phyloP scores from a whole-genome alignment of 108 stramenopile genomes.

The Nannochloropsis salina region DNA sequence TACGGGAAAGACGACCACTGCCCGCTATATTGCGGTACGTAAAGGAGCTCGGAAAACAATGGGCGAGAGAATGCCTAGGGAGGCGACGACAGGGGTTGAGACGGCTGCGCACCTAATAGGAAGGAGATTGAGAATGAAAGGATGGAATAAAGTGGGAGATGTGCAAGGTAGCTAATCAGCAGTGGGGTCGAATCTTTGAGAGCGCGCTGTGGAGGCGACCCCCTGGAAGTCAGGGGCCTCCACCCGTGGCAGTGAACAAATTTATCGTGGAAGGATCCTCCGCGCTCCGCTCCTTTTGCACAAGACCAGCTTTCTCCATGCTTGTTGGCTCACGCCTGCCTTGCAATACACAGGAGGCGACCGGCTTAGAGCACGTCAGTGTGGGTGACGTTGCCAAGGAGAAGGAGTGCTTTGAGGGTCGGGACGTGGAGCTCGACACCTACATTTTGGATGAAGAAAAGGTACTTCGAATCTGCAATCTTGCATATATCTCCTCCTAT shows the following conservation, averaged over 20 bases:
- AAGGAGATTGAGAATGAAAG: not conserved
- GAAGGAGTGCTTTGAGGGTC: conserved; percentile 50
- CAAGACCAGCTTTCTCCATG: too few relatives aligned
- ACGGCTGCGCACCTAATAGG: not conserved
- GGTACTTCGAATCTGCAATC: not conserved
- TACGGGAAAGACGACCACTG: conserved; percentile 43
- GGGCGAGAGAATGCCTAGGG: too few relatives aligned
- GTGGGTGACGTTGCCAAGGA: conserved; percentile 51
- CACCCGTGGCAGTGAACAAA: too few relatives aligned
- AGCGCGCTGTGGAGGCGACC: too few relatives aligned
- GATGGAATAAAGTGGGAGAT: not conserved
- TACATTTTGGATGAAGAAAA: conserved; percentile 55
- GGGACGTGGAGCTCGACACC: conserved; percentile 53
- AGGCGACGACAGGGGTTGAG: too few relatives aligned
- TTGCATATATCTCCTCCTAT: not conserved
- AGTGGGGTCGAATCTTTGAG: too few relatives aligned
- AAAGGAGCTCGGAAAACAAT: not conserved
- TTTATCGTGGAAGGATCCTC: too few relatives aligned
- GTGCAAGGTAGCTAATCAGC: not conserved
- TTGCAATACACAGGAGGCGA: conserved; percentile 29
- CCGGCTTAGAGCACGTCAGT: conserved; percentile 48
- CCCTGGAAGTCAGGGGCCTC: too few relatives aligned
- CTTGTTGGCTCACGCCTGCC: not conserved
- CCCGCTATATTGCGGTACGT: conserved; percentile 42
- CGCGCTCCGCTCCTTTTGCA: too few relatives aligned